Evolutionary conservation across 2,329 filamentous ascomycete species (phyloP), one percentile per base, ranked within the genome.

Genomic region (Sporothrix mexicana): DNA sequence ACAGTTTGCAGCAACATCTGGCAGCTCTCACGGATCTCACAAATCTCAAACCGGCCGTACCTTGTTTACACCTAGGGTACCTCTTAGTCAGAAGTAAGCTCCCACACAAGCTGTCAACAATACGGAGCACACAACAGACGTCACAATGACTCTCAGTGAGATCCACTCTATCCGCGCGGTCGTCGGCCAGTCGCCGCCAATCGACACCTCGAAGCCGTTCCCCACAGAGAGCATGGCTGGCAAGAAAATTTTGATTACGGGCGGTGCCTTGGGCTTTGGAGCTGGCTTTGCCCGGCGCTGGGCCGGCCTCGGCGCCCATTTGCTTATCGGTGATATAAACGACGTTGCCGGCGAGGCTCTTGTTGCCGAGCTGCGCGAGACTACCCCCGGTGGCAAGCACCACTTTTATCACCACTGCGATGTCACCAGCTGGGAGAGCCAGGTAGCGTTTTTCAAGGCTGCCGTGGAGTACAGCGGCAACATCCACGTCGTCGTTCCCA

Each of bases 321-420:
- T 92, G 36, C 84, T 91, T 74, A 82, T 92, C n/a, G 89, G 88
- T 49, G 91, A 92, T 79, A 82, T 92, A 77, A 86, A 88, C 77
- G 83, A 85, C 70, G 76, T 79, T 13, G 82, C 82, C n/a, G 90
- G 89, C 36, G 83, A 88, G 75, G 79, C 82, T 23, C 82, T 92
- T 23, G 85, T 88, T 6, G 84, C 85, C 15, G 81, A 85, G 43
- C 79, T 91, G 67, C 84, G 85, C 49, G 78, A 81, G 66, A 78
- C 77, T 71, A 83, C 79, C 41, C 82, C 79, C n/a, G 84, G 81
- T 74, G 76, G 80, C 69, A 80, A 85, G 17, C 84, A 85, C 45
- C 85, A 88, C 75, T 84, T 87, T 74, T 91, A 88, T 76, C 80
- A 88, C 61, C 82, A 86, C 76, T 90, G 88, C 81, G 87, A 92